Conservation (phyloP, 352 stramenopile species). For the Pythium angustatum region DNA sequence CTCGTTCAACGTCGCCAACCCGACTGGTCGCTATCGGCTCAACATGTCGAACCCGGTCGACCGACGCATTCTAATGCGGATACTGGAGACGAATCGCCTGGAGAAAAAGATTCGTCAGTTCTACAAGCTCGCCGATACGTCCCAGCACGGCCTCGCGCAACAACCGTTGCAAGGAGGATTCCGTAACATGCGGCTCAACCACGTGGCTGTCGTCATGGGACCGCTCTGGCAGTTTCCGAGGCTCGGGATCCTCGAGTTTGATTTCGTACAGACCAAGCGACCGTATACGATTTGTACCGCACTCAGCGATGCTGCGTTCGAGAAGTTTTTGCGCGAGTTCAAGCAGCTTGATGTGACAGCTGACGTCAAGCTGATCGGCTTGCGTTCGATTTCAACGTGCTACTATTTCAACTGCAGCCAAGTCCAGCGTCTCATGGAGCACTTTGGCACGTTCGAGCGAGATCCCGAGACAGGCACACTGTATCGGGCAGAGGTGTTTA, state of each 20-base stretch:
- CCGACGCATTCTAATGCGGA: constrained; percentile 69
- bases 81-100: constrained; percentile 63
- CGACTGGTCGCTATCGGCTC: constrained; percentile 61
- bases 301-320: constrained; percentile 62
- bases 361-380: constrained; percentile 67
- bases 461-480: constrained; percentile 50
- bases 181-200: constrained; percentile 66
- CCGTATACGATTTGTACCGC: constrained; percentile 61
- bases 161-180: constrained; percentile 53
- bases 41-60: constrained; percentile 76
- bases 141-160: constrained; percentile 43
- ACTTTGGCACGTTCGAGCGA: constrained; percentile 76
- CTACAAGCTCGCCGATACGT: constrained; percentile 64
- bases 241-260: constrained; percentile 67
- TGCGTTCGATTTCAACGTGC: constrained; percentile 65
- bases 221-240: constrained; percentile 61
- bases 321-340: constrained; percentile 80
- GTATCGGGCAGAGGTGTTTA: constrained; percentile 67
- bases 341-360: constrained; percentile 60
- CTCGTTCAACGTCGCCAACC: constrained; percentile 73
- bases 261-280: constrained; percentile 64
- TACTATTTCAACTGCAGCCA: constrained; percentile 79
- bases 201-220: constrained; percentile 52
- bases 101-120: constrained; percentile 55
- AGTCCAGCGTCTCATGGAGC: constrained; percentile 72